A percentile compares a stretch with the other conserved stretches of the same genome.
phyloP scores from a whole-genome alignment of 306 rosid genomes.

The Acacia melanoxylon region DNA sequence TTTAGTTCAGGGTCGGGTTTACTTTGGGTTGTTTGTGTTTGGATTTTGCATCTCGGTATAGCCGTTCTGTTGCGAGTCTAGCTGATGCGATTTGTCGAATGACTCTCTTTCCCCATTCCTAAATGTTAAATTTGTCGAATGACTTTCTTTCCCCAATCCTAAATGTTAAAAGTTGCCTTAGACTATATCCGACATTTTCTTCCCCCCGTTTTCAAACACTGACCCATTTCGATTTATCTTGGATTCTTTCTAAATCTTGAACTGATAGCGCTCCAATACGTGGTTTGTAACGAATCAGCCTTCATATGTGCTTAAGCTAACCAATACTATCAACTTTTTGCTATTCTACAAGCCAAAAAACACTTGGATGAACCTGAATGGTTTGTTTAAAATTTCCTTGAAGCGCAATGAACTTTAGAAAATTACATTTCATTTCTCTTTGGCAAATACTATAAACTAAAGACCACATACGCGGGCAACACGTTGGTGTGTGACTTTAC shows the following conservation, averaged over 20 bases:
- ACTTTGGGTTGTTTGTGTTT: no score
- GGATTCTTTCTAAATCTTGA: background rate
- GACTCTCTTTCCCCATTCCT: no score
- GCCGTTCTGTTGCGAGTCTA: no score
- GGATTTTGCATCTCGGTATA: no score
- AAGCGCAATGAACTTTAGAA: background rate
- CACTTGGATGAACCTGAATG: background rate
- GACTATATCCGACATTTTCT: background rate
- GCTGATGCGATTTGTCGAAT: no score
- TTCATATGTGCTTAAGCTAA: background rate
- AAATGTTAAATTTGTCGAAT: background rate
- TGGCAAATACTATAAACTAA: conserved; percentile 42
- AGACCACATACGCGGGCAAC: conserved; percentile 37
- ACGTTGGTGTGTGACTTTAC: conserved; percentile 39
- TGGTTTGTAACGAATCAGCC: background rate
- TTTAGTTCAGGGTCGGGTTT: no score
- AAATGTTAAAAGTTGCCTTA: background rate
- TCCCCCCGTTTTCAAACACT: background rate
- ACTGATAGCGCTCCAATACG: background rate
- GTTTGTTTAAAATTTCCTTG: background rate
- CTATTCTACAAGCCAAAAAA: background rate
- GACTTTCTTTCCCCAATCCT: no score
- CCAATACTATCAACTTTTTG: background rate
- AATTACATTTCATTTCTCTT: conserved; percentile 28
- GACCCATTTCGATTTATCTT: background rate